Evolutionary conservation across 768 basidiomycete genomes (phyloP).

Genomic region (Russula ochroleuca): DNA sequence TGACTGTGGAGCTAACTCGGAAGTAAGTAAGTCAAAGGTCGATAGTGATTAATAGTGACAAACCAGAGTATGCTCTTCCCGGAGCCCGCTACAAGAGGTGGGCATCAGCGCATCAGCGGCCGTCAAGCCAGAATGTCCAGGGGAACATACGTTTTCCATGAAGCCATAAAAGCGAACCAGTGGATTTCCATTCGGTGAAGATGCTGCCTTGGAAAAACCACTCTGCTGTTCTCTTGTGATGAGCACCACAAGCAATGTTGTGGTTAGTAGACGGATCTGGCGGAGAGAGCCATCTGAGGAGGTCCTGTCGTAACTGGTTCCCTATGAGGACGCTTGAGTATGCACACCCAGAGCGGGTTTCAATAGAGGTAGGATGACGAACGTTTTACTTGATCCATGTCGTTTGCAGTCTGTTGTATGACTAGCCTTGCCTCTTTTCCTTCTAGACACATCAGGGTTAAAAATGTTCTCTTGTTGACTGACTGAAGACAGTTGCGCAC

Average conservation of each 20-base stretch:
- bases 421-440: not conserved
- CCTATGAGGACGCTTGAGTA: not conserved
- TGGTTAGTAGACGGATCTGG: not conserved
- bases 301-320: not conserved
- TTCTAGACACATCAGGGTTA: not conserved
- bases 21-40: not conserved
- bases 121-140: not conserved
- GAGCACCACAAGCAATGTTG: not conserved
- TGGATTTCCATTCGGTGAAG: not conserved
- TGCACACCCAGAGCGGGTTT: not conserved
- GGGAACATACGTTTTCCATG: conserved; percentile 5
- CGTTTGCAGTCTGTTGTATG: too few relatives aligned
- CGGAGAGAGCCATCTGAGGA: not conserved
- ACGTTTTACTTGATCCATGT: not conserved
- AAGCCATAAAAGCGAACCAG: not conserved
- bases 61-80: conserved; percentile 15
- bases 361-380: not conserved
- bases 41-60: not conserved
- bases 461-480: not conserved
- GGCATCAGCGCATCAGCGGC: too few relatives aligned
- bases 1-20: conserved; percentile 4
- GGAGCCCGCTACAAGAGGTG: not conserved
- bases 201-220: conserved; percentile 1
- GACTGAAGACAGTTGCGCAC: not conserved
- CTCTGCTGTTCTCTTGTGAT: not conserved